Base-by-base conservation (phyloP, 345 rosid species). In the Euphorbia peplus region DNA sequence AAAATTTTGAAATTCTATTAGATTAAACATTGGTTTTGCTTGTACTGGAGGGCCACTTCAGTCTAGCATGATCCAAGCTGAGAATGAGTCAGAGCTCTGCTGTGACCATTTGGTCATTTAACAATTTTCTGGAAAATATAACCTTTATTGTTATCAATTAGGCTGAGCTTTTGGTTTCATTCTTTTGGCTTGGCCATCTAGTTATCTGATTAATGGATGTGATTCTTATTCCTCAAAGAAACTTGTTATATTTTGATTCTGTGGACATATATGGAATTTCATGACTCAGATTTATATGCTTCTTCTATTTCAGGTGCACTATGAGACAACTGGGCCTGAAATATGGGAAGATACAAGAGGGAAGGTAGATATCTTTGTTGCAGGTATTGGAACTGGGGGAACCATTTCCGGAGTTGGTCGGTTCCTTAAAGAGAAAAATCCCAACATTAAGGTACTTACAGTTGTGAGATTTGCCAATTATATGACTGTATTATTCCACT, bases 341-440 rank as follows among this genome's bases (percentile, higher is more conserved):
- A 76, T 76, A 32, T 76, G 79, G 79, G 72, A 76, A 62, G 79
- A 76, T 56, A 76, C 79, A 54, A 76, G 68, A 37, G 79, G 79
- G 32, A 76, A 76, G 68, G 79, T 76, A 24, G 79, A 76, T 67
- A 76, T 76, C 44, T 62, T 76, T 56, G 63, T 76, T 66, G 79
- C 70, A 63, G 77, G 81, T 60, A 73, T 69, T 64, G 73, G 74
- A 61, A 69, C 74, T 18, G 77, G 74, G 14, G 73, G 77, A 21
- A 77, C 77, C 60, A 70, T 71, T 64, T 64, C 73, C 55, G 79
- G 79, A 53, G 79, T 56, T 70, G 79, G 79, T 25, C 68, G 24
- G 60, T 76, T 52, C 60, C 75, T 76, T 35, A 76, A 76, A 68
- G 79, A 76, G 69, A 71, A 71, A 59, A 76, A 76, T 62, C 79